Evolutionary conservation across 1,284 basidiomycete species (phyloP).

Genomic region (Albatrellus sp.): DNA sequence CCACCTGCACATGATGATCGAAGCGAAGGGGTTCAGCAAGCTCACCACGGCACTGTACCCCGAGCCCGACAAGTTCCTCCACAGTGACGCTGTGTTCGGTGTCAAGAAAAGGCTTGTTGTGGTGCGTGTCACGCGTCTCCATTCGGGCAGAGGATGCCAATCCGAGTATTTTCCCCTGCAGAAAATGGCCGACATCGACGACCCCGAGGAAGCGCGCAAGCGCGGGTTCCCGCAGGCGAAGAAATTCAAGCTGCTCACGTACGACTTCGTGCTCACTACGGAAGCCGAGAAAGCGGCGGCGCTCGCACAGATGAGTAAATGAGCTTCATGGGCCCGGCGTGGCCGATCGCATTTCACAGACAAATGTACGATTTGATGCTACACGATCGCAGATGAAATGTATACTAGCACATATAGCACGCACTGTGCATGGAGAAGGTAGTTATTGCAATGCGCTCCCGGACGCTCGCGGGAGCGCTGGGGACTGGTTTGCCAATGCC

Average conservation of each 20-base stretch:
- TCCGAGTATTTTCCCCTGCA: constrained; percentile 18
- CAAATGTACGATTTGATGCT: background rate
- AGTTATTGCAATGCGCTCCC: no score
- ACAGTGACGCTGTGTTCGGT: constrained; percentile 69
- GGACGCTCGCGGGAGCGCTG: no score
- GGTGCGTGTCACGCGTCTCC: constrained; percentile 23
- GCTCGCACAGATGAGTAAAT: constrained; percentile 17
- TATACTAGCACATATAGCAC: no score
- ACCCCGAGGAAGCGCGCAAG: constrained; percentile 39
- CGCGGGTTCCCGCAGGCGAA: constrained; percentile 50
- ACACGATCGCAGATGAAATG: no score
- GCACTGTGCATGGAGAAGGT: no score
- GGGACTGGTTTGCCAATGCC: no score
- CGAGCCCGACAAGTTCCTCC: constrained; percentile 52
- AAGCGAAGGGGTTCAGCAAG: constrained; percentile 59
- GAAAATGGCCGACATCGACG: constrained; percentile 36
- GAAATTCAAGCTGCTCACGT: constrained; percentile 48
- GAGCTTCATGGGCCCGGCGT: no score
- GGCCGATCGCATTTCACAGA: constrained; percentile 3
- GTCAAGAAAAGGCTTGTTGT: constrained; percentile 54
- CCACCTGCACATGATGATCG: constrained; percentile 67
- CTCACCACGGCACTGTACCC: constrained; percentile 70
- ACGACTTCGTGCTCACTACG: constrained; percentile 50
- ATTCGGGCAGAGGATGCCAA: no score
- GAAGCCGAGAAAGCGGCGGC: constrained; percentile 31